A percentile compares a stretch with the other conserved stretches of the same genome.
Evolutionary conservation across 371 early-diverging fungal species (phyloP).

Genomic region (Mucor irregularis): DNA sequence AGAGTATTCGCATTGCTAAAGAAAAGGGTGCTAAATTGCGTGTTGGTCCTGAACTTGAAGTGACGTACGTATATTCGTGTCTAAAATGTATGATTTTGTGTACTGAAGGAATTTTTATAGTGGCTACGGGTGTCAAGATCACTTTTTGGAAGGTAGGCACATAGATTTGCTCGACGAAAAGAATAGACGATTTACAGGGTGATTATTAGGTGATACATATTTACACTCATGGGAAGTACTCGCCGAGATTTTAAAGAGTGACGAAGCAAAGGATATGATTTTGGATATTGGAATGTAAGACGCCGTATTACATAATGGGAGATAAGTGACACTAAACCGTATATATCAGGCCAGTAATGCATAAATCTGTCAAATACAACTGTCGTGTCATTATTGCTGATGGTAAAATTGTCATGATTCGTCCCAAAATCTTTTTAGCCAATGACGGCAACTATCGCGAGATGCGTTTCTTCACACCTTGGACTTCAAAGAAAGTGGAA

Average conservation of each 20-base stretch:
- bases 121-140: constrained; percentile 98
- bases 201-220: constrained; percentile 79
- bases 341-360: constrained; percentile 80
- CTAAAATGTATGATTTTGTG: background rate
- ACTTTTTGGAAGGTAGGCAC: constrained; percentile 84
- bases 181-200: background rate
- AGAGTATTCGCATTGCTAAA: constrained; percentile 85
- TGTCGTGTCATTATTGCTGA: constrained; percentile 88
- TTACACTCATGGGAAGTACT: constrained; percentile 95
- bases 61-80: constrained; percentile 60
- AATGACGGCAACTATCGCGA: constrained; percentile 98
- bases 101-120: constrained; percentile 25
- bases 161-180: background rate
- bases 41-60: constrained; percentile 96
- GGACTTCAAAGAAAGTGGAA: constrained; percentile 72
- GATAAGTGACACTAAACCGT: background rate
- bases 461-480: constrained; percentile 91
- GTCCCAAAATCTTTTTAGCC: constrained; percentile 94
- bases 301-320: background rate
- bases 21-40: constrained; percentile 80
- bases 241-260: constrained; percentile 65
- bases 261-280: constrained; percentile 76
- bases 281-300: constrained; percentile 93
- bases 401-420: constrained; percentile 85
- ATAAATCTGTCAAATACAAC: constrained; percentile 92